Conservation (phyloP, 768 basidiomycete genomes). For the Russula vinacea region DNA sequence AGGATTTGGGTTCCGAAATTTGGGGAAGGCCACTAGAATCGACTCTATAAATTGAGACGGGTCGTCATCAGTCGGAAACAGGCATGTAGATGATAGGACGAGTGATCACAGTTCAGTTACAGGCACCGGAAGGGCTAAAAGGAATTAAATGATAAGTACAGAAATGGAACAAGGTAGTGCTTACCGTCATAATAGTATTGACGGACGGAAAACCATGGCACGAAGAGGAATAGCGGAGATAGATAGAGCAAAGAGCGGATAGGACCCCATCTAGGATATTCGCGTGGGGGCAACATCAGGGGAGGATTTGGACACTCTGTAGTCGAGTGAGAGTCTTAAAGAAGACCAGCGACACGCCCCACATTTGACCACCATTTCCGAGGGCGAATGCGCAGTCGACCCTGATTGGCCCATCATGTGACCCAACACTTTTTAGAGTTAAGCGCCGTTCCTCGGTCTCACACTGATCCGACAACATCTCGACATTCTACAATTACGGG, state of each 20-base stretch:
- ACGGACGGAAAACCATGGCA: constrained; percentile 48
- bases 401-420: too few species aligned
- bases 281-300: not conserved
- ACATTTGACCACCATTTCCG: too few species aligned
- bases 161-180: not conserved
- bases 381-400: too few species aligned
- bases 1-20: constrained; percentile 71
- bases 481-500: too few species aligned
- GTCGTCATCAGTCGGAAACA: not conserved
- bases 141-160: not conserved
- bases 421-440: too few species aligned
- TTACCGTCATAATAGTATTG: constrained; percentile 27
- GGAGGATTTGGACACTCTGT: not conserved
- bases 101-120: constrained; percentile 24
- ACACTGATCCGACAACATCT: too few species aligned
- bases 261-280: constrained; percentile 47
- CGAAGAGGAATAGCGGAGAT: constrained; percentile 51
- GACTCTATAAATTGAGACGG: constrained; percentile 28
- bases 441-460: too few species aligned
- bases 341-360: not conserved
- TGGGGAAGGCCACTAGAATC: constrained; percentile 64
- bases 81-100: not conserved
- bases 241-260: constrained; percentile 52
- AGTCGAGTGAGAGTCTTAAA: not conserved
- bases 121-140: constrained; percentile 30